Evolutionary conservation across 148 eudicot species (phyloP), one percentile per base, ranked within the genome.

Genomic region (Rheum nobile): DNA sequence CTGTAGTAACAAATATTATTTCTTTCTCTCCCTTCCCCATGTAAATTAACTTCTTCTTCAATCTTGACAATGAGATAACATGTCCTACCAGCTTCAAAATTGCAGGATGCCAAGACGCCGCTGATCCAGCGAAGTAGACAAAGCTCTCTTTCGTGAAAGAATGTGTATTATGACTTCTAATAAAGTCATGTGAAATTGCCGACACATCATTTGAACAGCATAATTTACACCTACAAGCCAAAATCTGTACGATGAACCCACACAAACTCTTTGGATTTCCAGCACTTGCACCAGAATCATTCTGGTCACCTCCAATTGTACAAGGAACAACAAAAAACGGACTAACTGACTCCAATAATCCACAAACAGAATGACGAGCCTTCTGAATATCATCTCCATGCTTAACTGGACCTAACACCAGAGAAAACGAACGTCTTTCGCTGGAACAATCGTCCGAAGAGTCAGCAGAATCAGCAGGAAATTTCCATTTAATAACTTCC

Each of bases 11-110:
- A 78, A 82, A 85, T 96, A 95, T 90, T 74, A 90, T 67, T 29
- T 77, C 83, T n/a, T 88, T 79, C 76, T 86, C 83, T 32, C 79
- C 80, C 75, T 90, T 85, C 57, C 81, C 90, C 6, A 88, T 65
- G 39, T 82, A 90, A 38, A 95, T 91, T 75, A 91, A 68, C 83
- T 88, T 95, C 83, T 86, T 95, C 80, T 74, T 87, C 87, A 91
- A 76, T 69, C 88, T 85, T 22, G 76, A 78, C 7, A 95, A 13
- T 3, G 76, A 72, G 74, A 86, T 68, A 42, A 80, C 80, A 13
- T 73, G 77, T 63, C 96, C 89, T 42, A 85, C 68, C 67, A 90
- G 72, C 80, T 83, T 86, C 26, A 72, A 61, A 73, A 95, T 43
- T 26, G 83, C 88, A 31, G 90, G 86, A 78, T 88, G 86, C 97